Evolutionary conservation across 805 yeast species (phyloP).

Genomic region (Ogataea degrootiae): DNA sequence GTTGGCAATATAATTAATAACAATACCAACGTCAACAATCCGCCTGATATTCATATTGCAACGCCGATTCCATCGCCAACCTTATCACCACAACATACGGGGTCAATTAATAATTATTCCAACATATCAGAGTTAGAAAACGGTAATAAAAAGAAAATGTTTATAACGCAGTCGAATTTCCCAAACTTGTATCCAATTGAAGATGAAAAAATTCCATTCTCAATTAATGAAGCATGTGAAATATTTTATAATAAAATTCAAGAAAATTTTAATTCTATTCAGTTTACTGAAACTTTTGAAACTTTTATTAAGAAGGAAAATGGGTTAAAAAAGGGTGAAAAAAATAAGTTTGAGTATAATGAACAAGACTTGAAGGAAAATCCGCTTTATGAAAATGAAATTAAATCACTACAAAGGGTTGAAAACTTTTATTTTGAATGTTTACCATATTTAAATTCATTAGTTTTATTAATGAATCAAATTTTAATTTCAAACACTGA

Average conservation of each 20-base stretch:
- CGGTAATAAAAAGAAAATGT: slow-evolving; percentile 27
- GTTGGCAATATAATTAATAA: too few species aligned
- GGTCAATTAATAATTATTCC: slow-evolving; percentile 21
- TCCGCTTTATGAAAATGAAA: slow-evolving; percentile 34
- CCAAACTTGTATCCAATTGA: slow-evolving; percentile 30
- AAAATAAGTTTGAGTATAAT: slow-evolving; percentile 14
- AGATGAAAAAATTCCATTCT: slow-evolving; percentile 50
- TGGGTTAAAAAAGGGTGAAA: slow-evolving; percentile 8
- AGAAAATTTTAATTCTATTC: slow-evolving; percentile 63
- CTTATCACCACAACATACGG: slow-evolving; percentile 41
- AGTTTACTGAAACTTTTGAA: slow-evolving; percentile 69
- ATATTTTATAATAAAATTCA: slow-evolving; percentile 58
- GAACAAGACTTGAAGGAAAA: slow-evolving; percentile 27
- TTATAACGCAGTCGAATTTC: slow-evolving; percentile 28
- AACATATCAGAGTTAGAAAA: slow-evolving; percentile 27
- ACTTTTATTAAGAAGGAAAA: slow-evolving; percentile 64
- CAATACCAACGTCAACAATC: slow-evolving; percentile 4
- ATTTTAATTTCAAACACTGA: slow-evolving; percentile 48
- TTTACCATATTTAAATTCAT: slow-evolving; percentile 54
- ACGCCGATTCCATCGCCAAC: slow-evolving; percentile 90
- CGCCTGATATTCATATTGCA: slow-evolving; percentile 59
- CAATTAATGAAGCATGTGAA: slow-evolving; percentile 74
- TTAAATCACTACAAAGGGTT: slow-evolving; percentile 46
- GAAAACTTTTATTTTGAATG: slow-evolving; percentile 54
- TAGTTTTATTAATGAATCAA: slow-evolving; percentile 60